phyloP scores from a whole-genome alignment of 225 moss, liverwort and hornwort species.

The Asterella californica region DNA sequence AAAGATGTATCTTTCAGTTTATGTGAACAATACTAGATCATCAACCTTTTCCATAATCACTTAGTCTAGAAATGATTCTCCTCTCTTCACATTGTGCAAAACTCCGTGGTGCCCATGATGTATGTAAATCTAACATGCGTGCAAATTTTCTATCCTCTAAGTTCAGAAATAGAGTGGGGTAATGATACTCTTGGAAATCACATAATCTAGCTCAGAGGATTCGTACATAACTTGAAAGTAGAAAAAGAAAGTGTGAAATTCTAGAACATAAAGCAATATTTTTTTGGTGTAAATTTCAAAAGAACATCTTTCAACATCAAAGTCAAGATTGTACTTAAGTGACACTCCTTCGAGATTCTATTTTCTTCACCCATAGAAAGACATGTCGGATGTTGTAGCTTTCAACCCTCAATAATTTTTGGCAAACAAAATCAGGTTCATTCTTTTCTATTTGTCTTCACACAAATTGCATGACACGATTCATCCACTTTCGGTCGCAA shows the following conservation, averaged over 20 bases:
- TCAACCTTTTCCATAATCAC: no score
- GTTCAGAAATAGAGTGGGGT: neutral
- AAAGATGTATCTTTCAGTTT: no score
- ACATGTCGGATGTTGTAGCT: neutral
- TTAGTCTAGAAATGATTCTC: no score
- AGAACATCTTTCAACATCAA: conserved; percentile 63
- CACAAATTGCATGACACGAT: neutral
- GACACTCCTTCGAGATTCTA: conserved; percentile 85
- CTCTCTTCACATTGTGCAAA: no score
- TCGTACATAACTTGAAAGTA: neutral
- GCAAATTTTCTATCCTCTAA: no score
- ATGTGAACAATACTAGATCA: no score
- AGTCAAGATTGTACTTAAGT: conserved; percentile 52
- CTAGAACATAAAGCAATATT: conserved; percentile 30
- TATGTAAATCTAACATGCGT: no score
- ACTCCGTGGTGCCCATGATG: no score
- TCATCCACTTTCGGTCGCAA: no score
- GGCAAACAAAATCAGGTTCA: neutral
- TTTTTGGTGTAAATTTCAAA: conserved; percentile 81
- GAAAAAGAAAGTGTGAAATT: neutral
- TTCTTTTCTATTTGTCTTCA: neutral
- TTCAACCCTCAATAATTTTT: neutral
- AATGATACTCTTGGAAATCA: neutral
- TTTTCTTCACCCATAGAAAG: conserved; percentile 69
- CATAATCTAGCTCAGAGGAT: neutral